phyloP scores from a whole-genome alignment of 2,329 filamentous ascomycete genomes.

The Arachnomyces sp. region DNA sequence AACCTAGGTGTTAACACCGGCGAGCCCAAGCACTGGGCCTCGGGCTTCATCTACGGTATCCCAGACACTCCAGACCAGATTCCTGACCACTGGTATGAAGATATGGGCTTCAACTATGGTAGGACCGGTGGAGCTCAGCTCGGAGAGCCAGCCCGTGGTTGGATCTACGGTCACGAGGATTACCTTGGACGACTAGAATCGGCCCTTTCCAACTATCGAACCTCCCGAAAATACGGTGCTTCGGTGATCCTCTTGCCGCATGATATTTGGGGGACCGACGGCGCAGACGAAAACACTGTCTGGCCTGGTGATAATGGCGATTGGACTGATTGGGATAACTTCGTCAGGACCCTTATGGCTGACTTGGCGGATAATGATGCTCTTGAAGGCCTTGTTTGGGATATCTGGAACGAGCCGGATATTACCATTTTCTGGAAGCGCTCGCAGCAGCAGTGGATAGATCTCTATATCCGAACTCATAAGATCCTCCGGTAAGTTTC shows the following conservation, averaged over 20 bases:
- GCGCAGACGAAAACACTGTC: constrained; percentile 28
- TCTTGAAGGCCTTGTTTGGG: constrained; percentile 34
- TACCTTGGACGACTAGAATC: constrained; percentile 36
- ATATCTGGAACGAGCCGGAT: constrained; percentile 51
- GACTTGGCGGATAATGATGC: constrained; percentile 33
- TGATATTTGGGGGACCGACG: constrained; percentile 43
- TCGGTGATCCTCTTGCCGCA: constrained; percentile 40
- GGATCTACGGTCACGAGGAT: constrained; percentile 30
- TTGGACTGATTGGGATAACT: constrained; percentile 40
- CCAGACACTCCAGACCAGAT: constrained; percentile 32
- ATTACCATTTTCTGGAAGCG: constrained; percentile 30
- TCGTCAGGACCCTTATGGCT: constrained; percentile 31
- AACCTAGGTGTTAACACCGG: constrained; percentile 26
- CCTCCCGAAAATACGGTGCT: constrained; percentile 34
- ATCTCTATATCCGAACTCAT: constrained; percentile 34
- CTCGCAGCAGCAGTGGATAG: constrained; percentile 31
- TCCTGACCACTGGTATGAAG: constrained; percentile 30
- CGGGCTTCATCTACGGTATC: constrained; percentile 38
- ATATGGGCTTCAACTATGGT: constrained; percentile 34
- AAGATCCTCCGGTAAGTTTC: constrained; percentile 29
- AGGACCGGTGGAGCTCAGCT: constrained; percentile 38
- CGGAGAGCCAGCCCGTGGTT: constrained; percentile 23
- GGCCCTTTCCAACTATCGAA: constrained; percentile 39
- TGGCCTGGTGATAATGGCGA: constrained; percentile 45
- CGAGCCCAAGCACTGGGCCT: constrained; percentile 28